Evolutionary conservation across 768 basidiomycete genomes (phyloP), one percentile per base, ranked within the genome.

Genomic region (Pleurotus tuber-regium): DNA sequence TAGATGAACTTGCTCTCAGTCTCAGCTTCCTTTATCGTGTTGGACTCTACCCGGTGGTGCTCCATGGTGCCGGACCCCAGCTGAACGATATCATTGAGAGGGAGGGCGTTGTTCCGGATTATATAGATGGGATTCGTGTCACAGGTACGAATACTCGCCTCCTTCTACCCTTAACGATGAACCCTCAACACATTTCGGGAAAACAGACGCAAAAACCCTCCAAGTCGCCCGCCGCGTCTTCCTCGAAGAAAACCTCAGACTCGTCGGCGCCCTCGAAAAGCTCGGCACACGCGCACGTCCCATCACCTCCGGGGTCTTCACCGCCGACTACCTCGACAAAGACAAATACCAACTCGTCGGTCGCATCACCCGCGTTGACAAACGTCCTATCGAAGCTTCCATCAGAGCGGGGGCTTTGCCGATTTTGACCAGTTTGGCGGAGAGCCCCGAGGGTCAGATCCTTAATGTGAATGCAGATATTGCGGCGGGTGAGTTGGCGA

Each of bases 401-500:
- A 99, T 99, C 66, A 84, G 92, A 40, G 94, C 96, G 1, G 96
- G 97, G 26, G 94, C 93, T 18, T 78, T 99, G 21, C 97, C 97
- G 52, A 97, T 99, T 69, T 77, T 98, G 16, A 98, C 94, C 57
- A 90, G 87, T 66, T 75, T 99, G 44, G 96, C 97, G 4, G 97
- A 98, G 71, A 89, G 90, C 28, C 79, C 85, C 18, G 92, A 97
- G 28, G 97, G 97, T n/a, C 97, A 99, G 68, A 94, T 99, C 60
- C 77, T 98, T 56, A 99, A 99, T 62, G 97, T 99, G 66, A 99
- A 98, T 63, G 97, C 97, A 18, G 97, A 99, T 66, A 90, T 98
- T 56, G 97, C 97, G 1, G 96, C 97, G 1, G 97, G 96, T 33
- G 97, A 99, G 70, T 82, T 99, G 16, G 89, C 96, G 5, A 97